A percentile compares a stretch with the other conserved stretches of the same genome.
phyloP scores from a whole-genome alignment of 139 green algal genomes.

The Dunaliella primolecta region DNA sequence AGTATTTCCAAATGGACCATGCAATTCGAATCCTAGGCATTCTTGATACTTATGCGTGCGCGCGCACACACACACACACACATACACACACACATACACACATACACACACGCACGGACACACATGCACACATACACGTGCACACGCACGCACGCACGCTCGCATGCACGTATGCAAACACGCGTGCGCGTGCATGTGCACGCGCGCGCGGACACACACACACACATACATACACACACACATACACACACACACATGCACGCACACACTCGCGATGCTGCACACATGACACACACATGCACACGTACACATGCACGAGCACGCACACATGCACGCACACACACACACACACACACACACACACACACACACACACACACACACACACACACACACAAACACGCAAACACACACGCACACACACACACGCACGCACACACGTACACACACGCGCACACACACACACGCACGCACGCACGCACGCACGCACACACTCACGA shows the following conservation, averaged over 20 bases:
- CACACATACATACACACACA: constrained; percentile 2
- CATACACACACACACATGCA: background rate
- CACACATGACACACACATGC: background rate
- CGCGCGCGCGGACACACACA: too few relatives aligned
- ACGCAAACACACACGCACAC: background rate
- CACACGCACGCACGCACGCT: constrained; percentile 10
- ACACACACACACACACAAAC: constrained; percentile 16
- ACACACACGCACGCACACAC: constrained; percentile 1
- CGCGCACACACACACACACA: background rate
- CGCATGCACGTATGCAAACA: constrained; percentile 5
- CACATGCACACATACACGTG: background rate
- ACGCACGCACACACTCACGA: background rate
- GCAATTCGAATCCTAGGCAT: too few relatives aligned
- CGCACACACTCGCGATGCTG: background rate
- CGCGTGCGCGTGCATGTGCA: background rate
- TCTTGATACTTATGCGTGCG: too few relatives aligned
- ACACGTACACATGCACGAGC: background rate
- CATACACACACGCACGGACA: background rate
- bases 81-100: constrained; percentile 13
- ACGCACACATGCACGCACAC: background rate
- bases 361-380: constrained; percentile 9
- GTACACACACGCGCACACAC: background rate
- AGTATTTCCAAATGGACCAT: too few relatives aligned
- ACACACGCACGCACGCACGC: background rate
- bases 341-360: constrained; percentile 8